Evolutionary conservation across 352 stramenopile genomes (phyloP).

Genomic region (Phytophthora pinifolia): DNA sequence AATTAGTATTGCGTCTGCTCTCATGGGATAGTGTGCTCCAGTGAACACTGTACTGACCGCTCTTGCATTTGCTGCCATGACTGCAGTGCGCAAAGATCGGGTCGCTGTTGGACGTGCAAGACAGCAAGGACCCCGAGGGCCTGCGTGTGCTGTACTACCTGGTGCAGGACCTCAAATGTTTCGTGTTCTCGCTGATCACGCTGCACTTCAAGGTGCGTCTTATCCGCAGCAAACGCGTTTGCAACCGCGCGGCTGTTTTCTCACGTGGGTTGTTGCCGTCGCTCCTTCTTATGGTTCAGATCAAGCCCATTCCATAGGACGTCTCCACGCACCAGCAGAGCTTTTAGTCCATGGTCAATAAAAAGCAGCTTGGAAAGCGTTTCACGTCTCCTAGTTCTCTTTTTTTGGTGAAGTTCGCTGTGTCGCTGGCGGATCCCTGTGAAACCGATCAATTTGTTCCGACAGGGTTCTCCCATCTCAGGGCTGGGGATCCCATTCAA

Average conservation of each 20-base stretch:
- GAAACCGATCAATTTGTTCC: slow-evolving; percentile 20
- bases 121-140: slow-evolving; percentile 95
- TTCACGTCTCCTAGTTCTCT: too few species aligned
- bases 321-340: slow-evolving; percentile 13
- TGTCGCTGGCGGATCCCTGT: slow-evolving; percentile 3
- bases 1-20: too few species aligned
- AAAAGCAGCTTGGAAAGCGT: too few species aligned
- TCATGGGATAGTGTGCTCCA: not conserved
- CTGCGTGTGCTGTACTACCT: slow-evolving; percentile 96
- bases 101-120: slow-evolving; percentile 93
- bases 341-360: slow-evolving; percentile 6
- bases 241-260: slow-evolving; percentile 11
- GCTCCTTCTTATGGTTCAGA: slow-evolving; percentile 40
- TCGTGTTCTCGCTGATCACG: slow-evolving; percentile 96
- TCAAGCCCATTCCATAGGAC: slow-evolving; percentile 92
- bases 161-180: slow-evolving; percentile 96
- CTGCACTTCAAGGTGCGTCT: slow-evolving; percentile 94
- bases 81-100: slow-evolving; percentile 95
- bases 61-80: not conserved
- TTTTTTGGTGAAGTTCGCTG: not conserved
- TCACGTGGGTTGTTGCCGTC: slow-evolving; percentile 10
- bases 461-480: slow-evolving; percentile 26
- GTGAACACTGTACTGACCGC: not conserved
- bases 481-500: slow-evolving; percentile 29
- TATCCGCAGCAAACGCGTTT: slow-evolving; percentile 4